Conservation (phyloP, 257 asterid species). For the Nicotiana attenuata region DNA sequence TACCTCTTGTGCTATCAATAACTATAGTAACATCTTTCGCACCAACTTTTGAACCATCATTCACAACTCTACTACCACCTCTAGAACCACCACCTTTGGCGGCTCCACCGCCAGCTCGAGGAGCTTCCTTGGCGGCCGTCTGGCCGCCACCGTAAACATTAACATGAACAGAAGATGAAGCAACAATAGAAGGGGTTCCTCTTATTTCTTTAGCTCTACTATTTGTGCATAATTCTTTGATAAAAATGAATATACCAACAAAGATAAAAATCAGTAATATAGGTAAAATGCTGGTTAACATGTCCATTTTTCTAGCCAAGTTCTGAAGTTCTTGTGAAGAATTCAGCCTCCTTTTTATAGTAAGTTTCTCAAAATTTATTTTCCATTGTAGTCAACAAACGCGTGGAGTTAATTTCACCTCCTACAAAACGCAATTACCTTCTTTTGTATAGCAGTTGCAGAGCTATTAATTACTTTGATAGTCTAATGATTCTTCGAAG, state of each 20-base stretch:
- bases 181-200: not conserved
- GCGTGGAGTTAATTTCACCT: not conserved
- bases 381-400: not conserved
- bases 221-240: not conserved
- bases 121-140: too few relatives aligned
- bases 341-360: not conserved
- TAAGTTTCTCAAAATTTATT: not conserved
- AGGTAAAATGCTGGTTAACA: not conserved
- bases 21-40: not conserved
- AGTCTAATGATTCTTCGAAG: not conserved
- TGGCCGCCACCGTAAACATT: not conserved
- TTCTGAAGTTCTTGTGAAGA: not conserved
- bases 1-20: not conserved
- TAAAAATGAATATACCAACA: not conserved
- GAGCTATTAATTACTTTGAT: not conserved
- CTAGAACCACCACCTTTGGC: not conserved
- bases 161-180: not conserved
- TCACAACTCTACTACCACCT: not conserved
- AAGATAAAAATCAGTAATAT: too few relatives aligned
- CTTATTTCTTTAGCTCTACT: not conserved
- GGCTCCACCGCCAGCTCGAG: too few relatives aligned
- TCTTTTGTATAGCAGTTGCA: not conserved
- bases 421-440: not conserved
- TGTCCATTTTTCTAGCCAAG: not conserved
- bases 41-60: too few relatives aligned